Conservation (phyloP, 345 rosid species). For the Camelina laxa region DNA sequence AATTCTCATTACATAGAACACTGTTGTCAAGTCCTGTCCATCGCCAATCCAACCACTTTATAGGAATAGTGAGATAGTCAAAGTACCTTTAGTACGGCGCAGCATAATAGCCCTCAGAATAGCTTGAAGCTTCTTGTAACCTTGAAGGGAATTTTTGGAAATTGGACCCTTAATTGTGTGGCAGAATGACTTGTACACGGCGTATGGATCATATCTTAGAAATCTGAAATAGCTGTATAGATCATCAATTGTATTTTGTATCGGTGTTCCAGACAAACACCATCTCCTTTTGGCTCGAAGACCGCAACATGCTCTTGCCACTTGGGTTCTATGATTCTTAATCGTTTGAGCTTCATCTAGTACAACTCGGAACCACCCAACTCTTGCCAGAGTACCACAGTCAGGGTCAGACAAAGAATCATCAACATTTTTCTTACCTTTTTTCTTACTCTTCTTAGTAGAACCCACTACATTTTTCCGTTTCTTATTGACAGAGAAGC, state of each 20-base stretch:
- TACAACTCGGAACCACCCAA: conserved; percentile 82
- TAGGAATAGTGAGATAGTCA: conserved; percentile 23
- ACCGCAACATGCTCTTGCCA: conserved; percentile 94
- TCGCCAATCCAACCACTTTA: conserved; percentile 5
- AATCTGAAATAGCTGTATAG: conserved; percentile 96
- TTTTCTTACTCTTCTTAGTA: conserved; percentile 64
- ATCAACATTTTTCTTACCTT: conserved; percentile 62
- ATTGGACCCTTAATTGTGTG: conserved; percentile 69
- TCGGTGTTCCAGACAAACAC: conserved; percentile 99
- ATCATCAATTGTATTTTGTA: conserved; percentile 91
- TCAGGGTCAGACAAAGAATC: conserved; percentile 61
- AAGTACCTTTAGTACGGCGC: conserved; percentile 96
- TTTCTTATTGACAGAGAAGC: conserved; percentile 62
- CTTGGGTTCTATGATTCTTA: conserved; percentile 96
- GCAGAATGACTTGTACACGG: conserved; percentile 66
- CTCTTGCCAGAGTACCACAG: conserved; percentile 79
- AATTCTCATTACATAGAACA: conserved; percentile 4
- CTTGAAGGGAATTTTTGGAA: conserved; percentile 66
- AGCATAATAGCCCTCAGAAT: conserved; percentile 87
- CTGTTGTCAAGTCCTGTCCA: conserved; percentile 15
- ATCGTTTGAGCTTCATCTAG: conserved; percentile 99
- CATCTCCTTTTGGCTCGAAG: conserved; percentile 95
- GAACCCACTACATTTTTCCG: conserved; percentile 52
- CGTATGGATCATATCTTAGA: conserved; percentile 86
- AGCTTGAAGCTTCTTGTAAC: conserved; percentile 95